Conservation (phyloP, 2,329 filamentous ascomycete genomes). For the Epichloe aotearoae region DNA sequence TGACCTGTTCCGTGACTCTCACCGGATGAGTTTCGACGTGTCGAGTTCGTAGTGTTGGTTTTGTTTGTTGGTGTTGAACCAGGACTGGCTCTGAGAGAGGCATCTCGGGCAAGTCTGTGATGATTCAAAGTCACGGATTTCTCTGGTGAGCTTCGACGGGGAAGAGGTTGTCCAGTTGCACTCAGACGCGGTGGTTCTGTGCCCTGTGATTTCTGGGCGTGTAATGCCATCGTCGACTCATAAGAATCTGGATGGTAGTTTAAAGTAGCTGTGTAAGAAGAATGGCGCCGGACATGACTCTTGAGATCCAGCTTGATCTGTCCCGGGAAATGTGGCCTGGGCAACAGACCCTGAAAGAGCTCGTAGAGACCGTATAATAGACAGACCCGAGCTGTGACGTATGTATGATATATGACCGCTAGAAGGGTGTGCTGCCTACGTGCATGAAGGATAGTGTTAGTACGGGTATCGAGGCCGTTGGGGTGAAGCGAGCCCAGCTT, state of each 20-base stretch:
- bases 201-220: slow-evolving; percentile 11
- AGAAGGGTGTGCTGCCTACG: neutral
- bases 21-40: slow-evolving; percentile 30
- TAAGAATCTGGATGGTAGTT: slow-evolving; percentile 4
- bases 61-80: slow-evolving; percentile 12
- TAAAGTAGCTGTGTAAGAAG: neutral
- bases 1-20: slow-evolving; percentile 35
- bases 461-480: neutral
- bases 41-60: slow-evolving; percentile 10
- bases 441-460: neutral
- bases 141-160: slow-evolving; percentile 29
- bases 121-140: slow-evolving; percentile 35
- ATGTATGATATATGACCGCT: neutral
- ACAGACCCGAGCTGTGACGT: slow-evolving; percentile 1
- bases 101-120: slow-evolving; percentile 32
- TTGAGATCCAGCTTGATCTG: neutral
- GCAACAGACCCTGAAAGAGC: neutral
- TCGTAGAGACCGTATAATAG: neutral
- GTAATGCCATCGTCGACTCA: slow-evolving; percentile 18
- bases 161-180: slow-evolving; percentile 26
- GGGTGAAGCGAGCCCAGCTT: neutral
- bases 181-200: slow-evolving; percentile 14
- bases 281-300: neutral
- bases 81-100: slow-evolving; percentile 16
- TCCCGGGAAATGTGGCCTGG: neutral